A percentile compares a stretch with the other conserved stretches of the same genome.
Evolutionary conservation across 192 early-diverging fungal genomes (phyloP).

Genomic region (Podochytrium sp.): DNA sequence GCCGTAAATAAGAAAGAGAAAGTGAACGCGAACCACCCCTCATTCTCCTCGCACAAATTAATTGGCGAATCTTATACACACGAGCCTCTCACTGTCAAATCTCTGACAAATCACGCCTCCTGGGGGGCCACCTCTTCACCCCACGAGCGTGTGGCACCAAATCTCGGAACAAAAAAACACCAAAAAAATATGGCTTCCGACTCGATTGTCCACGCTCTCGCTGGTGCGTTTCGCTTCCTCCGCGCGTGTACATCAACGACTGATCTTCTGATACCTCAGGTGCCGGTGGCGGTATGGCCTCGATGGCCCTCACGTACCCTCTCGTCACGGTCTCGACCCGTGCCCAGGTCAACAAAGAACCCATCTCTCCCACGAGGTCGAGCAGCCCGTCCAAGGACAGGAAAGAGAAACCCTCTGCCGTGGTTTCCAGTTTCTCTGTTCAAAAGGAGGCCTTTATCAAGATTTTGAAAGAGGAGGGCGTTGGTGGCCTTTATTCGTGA

Average conservation of each 20-base stretch:
- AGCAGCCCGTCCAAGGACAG: neutral
- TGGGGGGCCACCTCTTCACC: no score
- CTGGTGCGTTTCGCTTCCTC: constrained; percentile 35
- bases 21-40: no score
- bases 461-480: constrained; percentile 88
- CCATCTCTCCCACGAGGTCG: neutral
- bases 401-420: constrained; percentile 36
- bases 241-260: neutral
- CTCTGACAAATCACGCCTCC: no score
- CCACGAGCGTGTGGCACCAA: no score
- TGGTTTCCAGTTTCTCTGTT: neutral
- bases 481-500: constrained; percentile 87
- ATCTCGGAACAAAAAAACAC: neutral
- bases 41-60: no score
- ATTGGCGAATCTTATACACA: no score
- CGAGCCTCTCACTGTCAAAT: no score
- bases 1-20: no score
- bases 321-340: constrained; percentile 56
- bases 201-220: constrained; percentile 63
- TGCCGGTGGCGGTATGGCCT: constrained; percentile 52
- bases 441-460: constrained; percentile 85
- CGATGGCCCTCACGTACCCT: constrained; percentile 94
- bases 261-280: constrained; percentile 19
- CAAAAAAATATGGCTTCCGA: constrained; percentile 46
- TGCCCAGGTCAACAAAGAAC: constrained; percentile 46